Base-by-base conservation (phyloP, 345 rosid genomes). In the Euphorbia lathyris region DNA sequence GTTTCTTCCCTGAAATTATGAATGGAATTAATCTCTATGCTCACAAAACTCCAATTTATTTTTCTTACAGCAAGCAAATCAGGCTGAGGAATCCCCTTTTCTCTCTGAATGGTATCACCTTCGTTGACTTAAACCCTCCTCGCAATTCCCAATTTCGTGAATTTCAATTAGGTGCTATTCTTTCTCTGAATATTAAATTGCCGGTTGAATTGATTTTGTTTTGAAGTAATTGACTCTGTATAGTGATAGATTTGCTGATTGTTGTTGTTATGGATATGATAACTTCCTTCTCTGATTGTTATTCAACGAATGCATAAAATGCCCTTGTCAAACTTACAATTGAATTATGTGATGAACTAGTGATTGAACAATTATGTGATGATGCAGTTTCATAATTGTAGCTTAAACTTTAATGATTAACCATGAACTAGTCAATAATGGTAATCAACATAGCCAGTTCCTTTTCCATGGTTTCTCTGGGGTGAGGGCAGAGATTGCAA, bases 31-130 rank as follows among this genome's bases (percentile, higher is more conserved):
- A 74, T 45, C 71, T 80, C 60, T 38, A 72, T 71, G 34, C 77
- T 72, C 77, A 67, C 5, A 73, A 42, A 12, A 58, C 23, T 52
- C 59, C 70, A 69, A 7, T 79, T 60, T 53, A 43, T 72, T 48
- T 70, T 36, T 69, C 69, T 50, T 74, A 70, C 72, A 72, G 62
- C 68, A 73, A 68, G 58, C 82, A 80, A 67, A 73, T 66, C 70
- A 77, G 76, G 63, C 52, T 65, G 50, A 52, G 66, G 63, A 55
- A 50, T 9, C 69, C 78, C 53, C 36, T 60, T 68, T 64, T 36
- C 58, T 68, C 56, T 70, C 16, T 73, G 6, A 74, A 66, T 79
- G 92, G 92, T 84, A 82, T 58, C 19, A 11, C 58, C 53, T 51
- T 30, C 52, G 14, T 34, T 23, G 51, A 34, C 25, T 13, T 19